Conservation (phyloP, 306 rosid genomes). For the Coriaria nepalensis region DNA sequence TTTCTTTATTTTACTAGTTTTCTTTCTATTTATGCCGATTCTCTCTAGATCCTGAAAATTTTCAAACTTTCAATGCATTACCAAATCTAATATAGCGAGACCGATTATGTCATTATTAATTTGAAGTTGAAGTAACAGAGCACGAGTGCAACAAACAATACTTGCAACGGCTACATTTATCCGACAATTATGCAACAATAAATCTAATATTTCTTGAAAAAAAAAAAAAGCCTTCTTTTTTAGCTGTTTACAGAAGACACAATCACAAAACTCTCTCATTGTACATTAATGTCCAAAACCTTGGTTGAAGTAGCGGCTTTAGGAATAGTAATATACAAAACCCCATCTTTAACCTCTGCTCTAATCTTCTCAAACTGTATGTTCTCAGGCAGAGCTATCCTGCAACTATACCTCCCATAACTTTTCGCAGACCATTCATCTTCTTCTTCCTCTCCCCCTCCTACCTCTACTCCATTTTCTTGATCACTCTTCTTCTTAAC, state of each 20-base stretch:
- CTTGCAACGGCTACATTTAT: slow-evolving; percentile 5
- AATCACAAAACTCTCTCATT: slow-evolving; percentile 13
- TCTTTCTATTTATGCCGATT: too few relatives aligned
- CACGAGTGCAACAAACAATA: not conserved
- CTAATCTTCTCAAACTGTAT: slow-evolving; percentile 54
- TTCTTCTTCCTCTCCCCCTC: slow-evolving; percentile 10
- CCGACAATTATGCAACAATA: not conserved
- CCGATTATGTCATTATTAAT: not conserved
- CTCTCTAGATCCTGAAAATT: too few relatives aligned
- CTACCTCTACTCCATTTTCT: not conserved
- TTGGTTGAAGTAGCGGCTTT: slow-evolving; percentile 24
- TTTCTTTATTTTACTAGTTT: too few relatives aligned
- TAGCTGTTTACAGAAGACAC: not conserved
- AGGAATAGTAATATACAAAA: slow-evolving; percentile 57
- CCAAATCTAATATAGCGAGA: too few relatives aligned
- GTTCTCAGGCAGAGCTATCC: slow-evolving; percentile 70
- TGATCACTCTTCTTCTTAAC: slow-evolving; percentile 11
- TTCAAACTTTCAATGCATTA: too few relatives aligned
- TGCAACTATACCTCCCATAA: slow-evolving; percentile 53
- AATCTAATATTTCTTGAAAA: not conserved
- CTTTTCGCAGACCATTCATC: slow-evolving; percentile 59
- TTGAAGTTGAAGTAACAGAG: not conserved
- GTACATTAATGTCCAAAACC: slow-evolving; percentile 39
- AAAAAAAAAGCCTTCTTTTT: not conserved
- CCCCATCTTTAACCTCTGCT: slow-evolving; percentile 82